Conservation (phyloP, 2,329 filamentous ascomycete species). For the Pseudonectria foliicola region DNA sequence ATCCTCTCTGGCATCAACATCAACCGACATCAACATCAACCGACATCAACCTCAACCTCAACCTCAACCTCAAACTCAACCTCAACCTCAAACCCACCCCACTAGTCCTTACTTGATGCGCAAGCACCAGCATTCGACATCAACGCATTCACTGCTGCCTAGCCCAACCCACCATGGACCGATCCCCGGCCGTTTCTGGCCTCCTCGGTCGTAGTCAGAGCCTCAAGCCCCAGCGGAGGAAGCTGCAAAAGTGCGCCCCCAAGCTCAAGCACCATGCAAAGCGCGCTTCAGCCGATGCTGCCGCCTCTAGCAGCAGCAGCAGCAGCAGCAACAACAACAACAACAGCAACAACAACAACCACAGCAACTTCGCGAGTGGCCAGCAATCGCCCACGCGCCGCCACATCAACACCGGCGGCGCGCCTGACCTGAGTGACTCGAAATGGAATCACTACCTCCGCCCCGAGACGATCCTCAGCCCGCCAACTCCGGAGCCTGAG, state of each 20-base stretch:
- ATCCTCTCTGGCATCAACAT: no score
- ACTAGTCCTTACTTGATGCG: no score
- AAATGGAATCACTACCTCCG: conserved; percentile 24
- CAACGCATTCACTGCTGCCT: no score
- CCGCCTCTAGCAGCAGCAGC: conserved; percentile 10
- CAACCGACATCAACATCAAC: no score
- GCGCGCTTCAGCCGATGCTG: conserved; percentile 21
- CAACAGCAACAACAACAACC: no score
- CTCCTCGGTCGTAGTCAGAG: conserved; percentile 8
- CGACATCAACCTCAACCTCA: no score
- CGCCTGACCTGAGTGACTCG: conserved; percentile 21
- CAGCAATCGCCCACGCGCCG: conserved; percentile 13
- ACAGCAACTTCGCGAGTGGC: conserved; percentile 9
- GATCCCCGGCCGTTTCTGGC: conserved; percentile 1
- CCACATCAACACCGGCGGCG: conserved; percentile 10
- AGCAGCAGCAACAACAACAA: conserved; percentile 9
- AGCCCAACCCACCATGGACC: conserved; percentile 1
- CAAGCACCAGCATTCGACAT: no score
- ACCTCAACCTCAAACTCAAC: no score
- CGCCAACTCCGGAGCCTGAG: conserved; percentile 5
- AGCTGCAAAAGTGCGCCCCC: conserved; percentile 25
- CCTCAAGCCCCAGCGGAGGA: conserved; percentile 22
- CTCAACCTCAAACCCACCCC: no score
- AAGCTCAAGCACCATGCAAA: conserved; percentile 21
- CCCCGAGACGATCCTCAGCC: conserved; percentile 14